Evolutionary conservation across 306 rosid species (phyloP).

Genomic region (Cucumis melo): DNA sequence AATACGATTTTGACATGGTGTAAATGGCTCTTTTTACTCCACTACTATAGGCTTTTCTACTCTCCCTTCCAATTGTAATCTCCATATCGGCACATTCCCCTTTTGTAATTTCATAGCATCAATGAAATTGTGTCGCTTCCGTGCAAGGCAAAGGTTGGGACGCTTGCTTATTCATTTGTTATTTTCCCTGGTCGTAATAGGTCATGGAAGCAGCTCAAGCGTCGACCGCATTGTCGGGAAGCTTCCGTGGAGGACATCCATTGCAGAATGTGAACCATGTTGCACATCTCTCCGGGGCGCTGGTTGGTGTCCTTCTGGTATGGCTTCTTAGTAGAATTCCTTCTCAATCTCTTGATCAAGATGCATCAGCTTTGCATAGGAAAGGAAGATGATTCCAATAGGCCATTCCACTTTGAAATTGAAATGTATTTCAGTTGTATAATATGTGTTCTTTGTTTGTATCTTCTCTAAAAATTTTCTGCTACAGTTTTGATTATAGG

Average conservation of each 20-base stretch:
- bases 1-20: no score
- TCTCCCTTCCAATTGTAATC: no score
- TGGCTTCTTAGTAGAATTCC: slow-evolving; percentile 86
- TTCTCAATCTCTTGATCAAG: slow-evolving; percentile 34
- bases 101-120: no score
- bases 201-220: slow-evolving; percentile 99
- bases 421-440: neutral
- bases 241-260: slow-evolving; percentile 36
- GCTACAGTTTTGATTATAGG: neutral
- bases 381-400: slow-evolving; percentile 9
- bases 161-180: neutral
- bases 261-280: slow-evolving; percentile 74
- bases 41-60: no score
- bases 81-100: no score
- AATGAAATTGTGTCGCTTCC: neutral
- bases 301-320: slow-evolving; percentile 80
- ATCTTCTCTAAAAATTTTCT: neutral
- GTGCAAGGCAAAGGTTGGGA: neutral
- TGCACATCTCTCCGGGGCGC: slow-evolving; percentile 97
- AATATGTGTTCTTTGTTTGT: neutral
- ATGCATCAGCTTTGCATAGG: slow-evolving; percentile 15
- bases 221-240: slow-evolving; percentile 56
- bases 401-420: neutral
- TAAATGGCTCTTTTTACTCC: no score
- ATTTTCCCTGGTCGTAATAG: slow-evolving; percentile 20